Percentiles rank a stretch among this genome's conserved stretches.
These are phyloP conservation scores for Chaetomium sp. DNA, from an alignment of 2,329 filamentous ascomycete species.

Conservation along the genomic window DNA sequence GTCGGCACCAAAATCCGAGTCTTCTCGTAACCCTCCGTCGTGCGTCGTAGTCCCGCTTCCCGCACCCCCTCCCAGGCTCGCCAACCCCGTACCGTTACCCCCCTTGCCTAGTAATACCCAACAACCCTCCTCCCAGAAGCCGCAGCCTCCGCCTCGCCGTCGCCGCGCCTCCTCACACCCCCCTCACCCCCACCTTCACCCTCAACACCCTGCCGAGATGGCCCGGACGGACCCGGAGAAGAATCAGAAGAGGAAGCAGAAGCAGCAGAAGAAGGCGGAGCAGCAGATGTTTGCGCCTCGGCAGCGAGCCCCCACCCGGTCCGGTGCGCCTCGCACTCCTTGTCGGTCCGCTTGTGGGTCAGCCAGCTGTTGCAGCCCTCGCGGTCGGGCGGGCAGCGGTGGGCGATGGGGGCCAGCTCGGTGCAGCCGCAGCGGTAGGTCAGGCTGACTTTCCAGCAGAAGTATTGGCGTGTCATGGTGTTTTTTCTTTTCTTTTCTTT, in stretches of 20 bases:
- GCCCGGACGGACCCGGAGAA: not conserved
- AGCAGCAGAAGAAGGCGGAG: not conserved
- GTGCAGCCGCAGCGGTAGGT: constrained; percentile 33
- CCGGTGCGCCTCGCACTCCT: constrained; percentile 29
- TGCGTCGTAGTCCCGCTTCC: too few relatives aligned
- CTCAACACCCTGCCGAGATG: too few relatives aligned
- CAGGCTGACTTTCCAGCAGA: constrained; percentile 33
- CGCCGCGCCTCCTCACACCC: not conserved
- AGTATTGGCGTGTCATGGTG: constrained; percentile 23
- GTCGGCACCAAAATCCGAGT: not conserved
- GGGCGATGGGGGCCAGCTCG: constrained; percentile 22
- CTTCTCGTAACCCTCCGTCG: too few relatives aligned
- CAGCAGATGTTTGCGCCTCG: too few relatives aligned
- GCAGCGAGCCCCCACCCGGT: constrained; percentile 6
- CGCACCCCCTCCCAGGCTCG: too few relatives aligned
- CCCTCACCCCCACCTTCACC: not conserved
- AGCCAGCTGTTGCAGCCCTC: constrained; percentile 29
- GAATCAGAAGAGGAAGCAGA: not conserved
- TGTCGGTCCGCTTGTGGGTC: constrained; percentile 24
- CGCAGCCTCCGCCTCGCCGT: not conserved
- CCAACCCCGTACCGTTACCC: not conserved
- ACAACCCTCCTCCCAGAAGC: not conserved
- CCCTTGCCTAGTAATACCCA: not conserved
- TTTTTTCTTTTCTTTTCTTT: not conserved
- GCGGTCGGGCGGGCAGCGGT: constrained; percentile 26